Evolutionary conservation across 495 filamentous ascomycete genomes (phyloP).

Genomic region (Talaromyces thailandensis): DNA sequence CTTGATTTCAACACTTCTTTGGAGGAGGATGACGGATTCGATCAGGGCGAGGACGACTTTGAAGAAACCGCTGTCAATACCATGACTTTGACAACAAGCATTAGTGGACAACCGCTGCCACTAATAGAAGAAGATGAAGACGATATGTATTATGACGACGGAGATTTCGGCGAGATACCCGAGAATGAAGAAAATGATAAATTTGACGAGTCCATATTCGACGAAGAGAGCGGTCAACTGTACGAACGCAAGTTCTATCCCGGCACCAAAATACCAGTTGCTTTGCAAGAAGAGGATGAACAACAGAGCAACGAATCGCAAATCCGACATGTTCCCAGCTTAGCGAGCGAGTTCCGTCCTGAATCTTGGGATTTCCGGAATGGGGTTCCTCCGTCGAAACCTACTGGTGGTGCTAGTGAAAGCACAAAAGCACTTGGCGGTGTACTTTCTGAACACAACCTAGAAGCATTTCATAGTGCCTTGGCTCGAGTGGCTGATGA

Average conservation of each 20-base stretch:
- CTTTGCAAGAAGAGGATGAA: constrained; percentile 10
- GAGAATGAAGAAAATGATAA: constrained; percentile 38
- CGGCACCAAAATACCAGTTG: constrained; percentile 8
- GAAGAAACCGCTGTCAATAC: neutral
- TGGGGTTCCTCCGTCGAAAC: constrained; percentile 17
- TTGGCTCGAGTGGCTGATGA: constrained; percentile 67
- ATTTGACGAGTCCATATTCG: constrained; percentile 77
- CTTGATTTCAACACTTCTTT: neutral
- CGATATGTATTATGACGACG: constrained; percentile 78
- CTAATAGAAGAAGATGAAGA: constrained; percentile 42
- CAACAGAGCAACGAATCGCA: constrained; percentile 23
- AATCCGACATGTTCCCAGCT: constrained; percentile 33
- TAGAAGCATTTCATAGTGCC: constrained; percentile 71
- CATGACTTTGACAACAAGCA: neutral
- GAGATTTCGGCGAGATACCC: constrained; percentile 50
- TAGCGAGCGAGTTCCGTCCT: constrained; percentile 28
- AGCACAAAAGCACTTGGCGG: constrained; percentile 26
- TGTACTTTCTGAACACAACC: constrained; percentile 46
- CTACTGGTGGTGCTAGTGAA: constrained; percentile 23
- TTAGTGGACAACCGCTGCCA: neutral
- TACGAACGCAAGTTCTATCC: constrained; percentile 29
- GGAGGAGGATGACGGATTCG: neutral
- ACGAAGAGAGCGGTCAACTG: constrained; percentile 48
- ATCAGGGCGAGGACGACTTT: neutral
- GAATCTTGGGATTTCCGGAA: constrained; percentile 7